A percentile compares a stretch with the other conserved stretches of the same genome.
Conservation (phyloP, 2,329 filamentous ascomycete species). For the Xylariaceae sp. region DNA sequence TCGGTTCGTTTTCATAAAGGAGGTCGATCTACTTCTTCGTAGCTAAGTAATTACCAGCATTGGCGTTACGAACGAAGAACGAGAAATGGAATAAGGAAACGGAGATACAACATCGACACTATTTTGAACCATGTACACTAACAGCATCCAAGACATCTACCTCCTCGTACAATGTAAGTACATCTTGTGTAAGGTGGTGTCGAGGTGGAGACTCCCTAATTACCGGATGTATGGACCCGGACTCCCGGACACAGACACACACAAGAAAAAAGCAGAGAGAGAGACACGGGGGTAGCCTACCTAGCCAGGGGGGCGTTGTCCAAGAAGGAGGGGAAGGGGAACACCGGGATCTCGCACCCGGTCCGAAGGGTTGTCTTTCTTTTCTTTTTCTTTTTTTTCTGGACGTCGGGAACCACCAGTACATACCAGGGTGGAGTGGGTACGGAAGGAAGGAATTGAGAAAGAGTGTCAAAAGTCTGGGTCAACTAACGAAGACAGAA, state of each 20-base stretch:
- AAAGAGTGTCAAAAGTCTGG: neutral
- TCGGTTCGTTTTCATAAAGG: no score
- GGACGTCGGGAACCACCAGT: neutral
- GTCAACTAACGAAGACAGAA: neutral
- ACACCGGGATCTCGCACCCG: constrained; percentile 15
- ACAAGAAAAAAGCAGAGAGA: constrained; percentile 4
- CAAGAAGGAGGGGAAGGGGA: neutral
- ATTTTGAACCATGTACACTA: neutral
- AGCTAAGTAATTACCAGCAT: no score
- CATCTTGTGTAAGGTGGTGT: no score
- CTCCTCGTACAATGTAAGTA: no score
- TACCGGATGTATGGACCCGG: constrained; percentile 16
- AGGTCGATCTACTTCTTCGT: no score
- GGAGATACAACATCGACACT: neutral
- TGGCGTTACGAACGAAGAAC: no score
- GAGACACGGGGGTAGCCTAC: neutral
- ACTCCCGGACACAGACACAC: constrained; percentile 10
- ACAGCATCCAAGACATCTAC: no score
- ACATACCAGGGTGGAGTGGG: no score
- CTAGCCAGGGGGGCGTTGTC: neutral
- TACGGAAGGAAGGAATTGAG: neutral
- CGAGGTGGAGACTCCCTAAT: neutral
- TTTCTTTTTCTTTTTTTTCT: neutral
- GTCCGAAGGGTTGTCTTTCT: neutral
- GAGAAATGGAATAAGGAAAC: no score